Percentiles rank a stretch among this genome's conserved stretches.
Evolutionary conservation across 805 yeast genomes (phyloP).

Genomic region (Metschnikowia peoriensis): DNA sequence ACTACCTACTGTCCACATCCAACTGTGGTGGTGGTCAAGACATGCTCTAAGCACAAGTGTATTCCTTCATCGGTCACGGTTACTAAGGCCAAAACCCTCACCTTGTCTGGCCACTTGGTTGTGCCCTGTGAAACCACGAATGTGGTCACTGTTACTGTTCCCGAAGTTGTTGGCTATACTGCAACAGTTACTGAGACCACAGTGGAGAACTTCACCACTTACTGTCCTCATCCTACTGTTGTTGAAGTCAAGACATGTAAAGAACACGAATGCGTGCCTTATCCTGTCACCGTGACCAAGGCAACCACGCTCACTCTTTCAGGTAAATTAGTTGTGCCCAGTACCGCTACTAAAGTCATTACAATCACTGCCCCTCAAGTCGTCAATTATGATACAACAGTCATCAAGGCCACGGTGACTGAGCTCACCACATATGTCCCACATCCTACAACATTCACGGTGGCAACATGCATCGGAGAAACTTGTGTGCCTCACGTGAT

Average conservation of each 20-base stretch:
- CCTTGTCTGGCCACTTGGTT: constrained; percentile 32
- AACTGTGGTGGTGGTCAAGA: constrained; percentile 34
- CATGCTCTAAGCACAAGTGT: constrained; percentile 29
- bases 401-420: constrained; percentile 27
- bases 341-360: constrained; percentile 7
- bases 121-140: constrained; percentile 21
- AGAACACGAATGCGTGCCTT: constrained; percentile 25
- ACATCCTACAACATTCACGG: constrained; percentile 28
- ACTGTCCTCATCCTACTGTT: constrained; percentile 35
- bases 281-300: constrained; percentile 25
- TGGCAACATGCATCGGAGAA: constrained; percentile 30
- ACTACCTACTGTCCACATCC: constrained; percentile 38
- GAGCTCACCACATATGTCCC: constrained; percentile 41
- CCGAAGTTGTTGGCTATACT: background rate
- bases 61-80: constrained; percentile 26
- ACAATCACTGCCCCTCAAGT: constrained; percentile 20
- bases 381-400: constrained; percentile 20
- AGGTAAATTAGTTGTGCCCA: constrained; percentile 28
- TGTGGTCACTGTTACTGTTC: constrained; percentile 1
- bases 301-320: constrained; percentile 32
- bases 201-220: constrained; percentile 35
- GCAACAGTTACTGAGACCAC: constrained; percentile 10
- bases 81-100: constrained; percentile 30
- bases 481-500: constrained; percentile 26
- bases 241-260: constrained; percentile 32